Base-by-base conservation (phyloP, 2,329 filamentous ascomycete genomes). In the Saccharata proteae region DNA sequence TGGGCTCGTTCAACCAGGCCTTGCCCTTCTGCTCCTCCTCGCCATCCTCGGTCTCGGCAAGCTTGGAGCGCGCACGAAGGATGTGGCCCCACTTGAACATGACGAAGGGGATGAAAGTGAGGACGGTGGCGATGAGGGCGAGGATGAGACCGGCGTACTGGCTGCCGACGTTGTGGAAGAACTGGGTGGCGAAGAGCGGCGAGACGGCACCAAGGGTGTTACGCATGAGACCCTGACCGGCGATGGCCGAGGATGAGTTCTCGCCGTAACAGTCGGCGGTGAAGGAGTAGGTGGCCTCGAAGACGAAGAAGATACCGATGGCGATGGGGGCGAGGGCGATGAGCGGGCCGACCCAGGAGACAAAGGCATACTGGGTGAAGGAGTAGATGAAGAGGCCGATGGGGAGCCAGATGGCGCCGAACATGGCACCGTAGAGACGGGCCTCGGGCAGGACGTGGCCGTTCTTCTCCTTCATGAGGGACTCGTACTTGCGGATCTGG, bases 191-290 rank as follows among this genome's bases (percentile, higher is more conserved):
- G 38, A 69, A 69, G 9, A 69, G 45, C 1, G 65, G 65, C 15
- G 64, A 64, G 0, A 69, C 61, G 3, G 64, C 65, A 25, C 65
- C 65, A 2, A 69, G 58, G 0, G 63, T 65, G 40, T 69, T 69
- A 12, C 65, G 54, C 58, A 69, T 62, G 33, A 68, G 52, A 13
- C 64, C 63, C 45, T 69, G 64, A 2, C 62, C 65, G 2, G 65
- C 65, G 31, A 69, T 59, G 12, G 56, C 57, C 9, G 50, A 54
- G 1, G 50, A 55, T 2, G 54, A 51, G 16, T 48, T 65, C 35
- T 61, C 57, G 13, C 64, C 64, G 35, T 69, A 69, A 45, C 65
- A 69, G 40, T 69, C 65, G 4, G 64, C 58, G 1, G 65, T 69
- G 43, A 65, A 68, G 6, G 52, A 59, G 44, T 69, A 69, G 9